phyloP scores from a whole-genome alignment of 192 early-diverging fungal species.

The Coemansia reversa region DNA sequence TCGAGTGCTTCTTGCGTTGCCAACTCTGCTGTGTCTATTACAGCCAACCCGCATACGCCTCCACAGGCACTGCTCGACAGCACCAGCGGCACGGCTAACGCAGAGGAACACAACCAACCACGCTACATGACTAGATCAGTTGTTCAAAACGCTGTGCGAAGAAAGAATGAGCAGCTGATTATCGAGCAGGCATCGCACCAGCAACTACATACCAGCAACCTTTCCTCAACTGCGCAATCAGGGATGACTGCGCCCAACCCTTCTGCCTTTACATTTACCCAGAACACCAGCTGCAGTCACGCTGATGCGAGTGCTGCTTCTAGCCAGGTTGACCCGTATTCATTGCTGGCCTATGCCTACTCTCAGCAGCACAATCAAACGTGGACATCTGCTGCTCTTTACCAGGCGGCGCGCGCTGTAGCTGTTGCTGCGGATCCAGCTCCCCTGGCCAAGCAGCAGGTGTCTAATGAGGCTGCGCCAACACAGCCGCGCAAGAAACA shows the following conservation, averaged over 20 bases:
- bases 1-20: conserved; percentile 22
- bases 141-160: conserved; percentile 40
- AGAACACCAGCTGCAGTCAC: conserved; percentile 8
- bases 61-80: conserved; percentile 8
- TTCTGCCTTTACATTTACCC: conserved; percentile 7
- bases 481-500: conserved; percentile 17
- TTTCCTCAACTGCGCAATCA: not conserved
- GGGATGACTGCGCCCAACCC: no score
- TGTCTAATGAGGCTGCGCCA: not conserved
- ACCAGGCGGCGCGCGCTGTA: conserved; percentile 49
- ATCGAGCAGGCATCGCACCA: conserved; percentile 1
- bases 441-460: not conserved
- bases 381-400: conserved; percentile 41
- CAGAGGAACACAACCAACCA: conserved; percentile 24
- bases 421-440: conserved; percentile 24
- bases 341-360: conserved; percentile 23
- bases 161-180: conserved; percentile 35
- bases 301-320: conserved; percentile 6
- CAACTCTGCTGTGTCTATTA: conserved; percentile 17
- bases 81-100: conserved; percentile 1
- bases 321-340: conserved; percentile 28
- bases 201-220: conserved; percentile 1
- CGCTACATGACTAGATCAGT: conserved; percentile 55
- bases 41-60: conserved; percentile 22
- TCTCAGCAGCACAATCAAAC: conserved; percentile 19